Percentiles rank a stretch among this genome's conserved stretches.
Evolutionary conservation across 2,329 filamentous ascomycete species (phyloP).

Genomic region (Fusarium palustre): DNA sequence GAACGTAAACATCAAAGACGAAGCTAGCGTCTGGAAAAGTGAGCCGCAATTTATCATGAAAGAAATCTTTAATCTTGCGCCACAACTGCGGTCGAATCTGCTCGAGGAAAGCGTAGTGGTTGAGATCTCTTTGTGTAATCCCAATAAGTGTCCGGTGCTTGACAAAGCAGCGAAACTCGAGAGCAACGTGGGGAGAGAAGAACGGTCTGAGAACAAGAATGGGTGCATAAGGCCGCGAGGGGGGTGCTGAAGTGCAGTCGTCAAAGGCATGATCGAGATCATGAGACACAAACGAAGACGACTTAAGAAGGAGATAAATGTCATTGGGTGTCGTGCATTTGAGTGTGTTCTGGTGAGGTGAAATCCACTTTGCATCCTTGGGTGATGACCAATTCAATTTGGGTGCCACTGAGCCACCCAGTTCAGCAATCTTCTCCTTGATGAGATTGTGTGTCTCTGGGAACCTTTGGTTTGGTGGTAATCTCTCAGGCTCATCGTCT

Average conservation of each 20-base stretch:
- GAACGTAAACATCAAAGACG: slow-evolving; percentile 92
- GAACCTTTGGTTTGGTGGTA: slow-evolving; percentile 69
- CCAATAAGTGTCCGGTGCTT: slow-evolving; percentile 82
- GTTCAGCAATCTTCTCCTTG: slow-evolving; percentile 78
- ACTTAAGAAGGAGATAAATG: slow-evolving; percentile 93
- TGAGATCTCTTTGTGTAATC: slow-evolving; percentile 89
- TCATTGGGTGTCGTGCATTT: slow-evolving; percentile 91
- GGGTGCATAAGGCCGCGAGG: slow-evolving; percentile 70
- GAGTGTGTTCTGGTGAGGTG: slow-evolving; percentile 84
- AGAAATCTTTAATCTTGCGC: slow-evolving; percentile 79
- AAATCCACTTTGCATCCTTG: slow-evolving; percentile 96
- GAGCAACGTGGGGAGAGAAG: slow-evolving; percentile 86
- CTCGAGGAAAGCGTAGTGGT: slow-evolving; percentile 85
- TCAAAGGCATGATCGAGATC: slow-evolving; percentile 95
- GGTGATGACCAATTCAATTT: slow-evolving; percentile 98
- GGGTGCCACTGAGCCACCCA: slow-evolving; percentile 87
- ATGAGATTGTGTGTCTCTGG: slow-evolving; percentile 81
- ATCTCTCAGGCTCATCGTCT: slow-evolving; percentile 56
- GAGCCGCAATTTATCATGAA: slow-evolving; percentile 76
- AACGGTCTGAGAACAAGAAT: slow-evolving; percentile 88
- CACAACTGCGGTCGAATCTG: slow-evolving; percentile 73
- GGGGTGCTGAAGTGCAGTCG: slow-evolving; percentile 62
- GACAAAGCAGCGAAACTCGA: slow-evolving; percentile 97
- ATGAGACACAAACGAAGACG: slow-evolving; percentile 93
- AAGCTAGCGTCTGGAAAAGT: slow-evolving; percentile 88